Conservation (phyloP, 305 asterid species). For the Plantago coronopus region DNA sequence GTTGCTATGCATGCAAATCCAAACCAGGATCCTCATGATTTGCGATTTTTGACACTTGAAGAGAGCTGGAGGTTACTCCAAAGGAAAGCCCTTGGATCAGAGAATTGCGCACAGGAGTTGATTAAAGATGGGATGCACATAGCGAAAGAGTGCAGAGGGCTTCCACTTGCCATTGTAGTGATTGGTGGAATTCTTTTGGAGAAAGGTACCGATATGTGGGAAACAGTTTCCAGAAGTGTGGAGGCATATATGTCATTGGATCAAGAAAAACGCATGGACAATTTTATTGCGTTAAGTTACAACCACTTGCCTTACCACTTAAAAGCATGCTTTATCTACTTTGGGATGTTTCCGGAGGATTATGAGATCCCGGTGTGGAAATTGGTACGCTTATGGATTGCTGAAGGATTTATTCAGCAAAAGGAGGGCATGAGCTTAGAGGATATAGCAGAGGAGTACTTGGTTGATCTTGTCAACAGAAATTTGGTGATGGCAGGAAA, state of each 20-base stretch:
- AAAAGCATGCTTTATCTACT: slow-evolving; percentile 17
- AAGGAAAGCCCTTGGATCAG: slow-evolving; percentile 29
- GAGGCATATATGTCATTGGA: slow-evolving; percentile 11
- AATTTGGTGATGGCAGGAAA: slow-evolving; percentile 22
- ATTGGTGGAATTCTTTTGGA: slow-evolving; percentile 20
- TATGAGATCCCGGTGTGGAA: slow-evolving; percentile 22
- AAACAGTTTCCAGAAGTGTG: slow-evolving; percentile 6
- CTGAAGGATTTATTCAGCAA: slow-evolving; percentile 26
- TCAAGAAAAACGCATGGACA: slow-evolving; percentile 13
- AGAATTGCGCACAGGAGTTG: slow-evolving; percentile 21
- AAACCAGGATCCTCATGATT: slow-evolving; percentile 14
- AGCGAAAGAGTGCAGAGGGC: slow-evolving; percentile 24
- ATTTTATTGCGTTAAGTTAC: slow-evolving; percentile 13
- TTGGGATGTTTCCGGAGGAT: slow-evolving; percentile 14
- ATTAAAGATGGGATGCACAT: slow-evolving; percentile 18
- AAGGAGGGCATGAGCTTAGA: slow-evolving; percentile 17
- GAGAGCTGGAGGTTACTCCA: slow-evolving; percentile 29
- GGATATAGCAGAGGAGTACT: slow-evolving; percentile 24
- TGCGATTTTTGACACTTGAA: slow-evolving; percentile 21
- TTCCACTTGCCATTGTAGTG: slow-evolving; percentile 26
- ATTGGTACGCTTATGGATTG: slow-evolving; percentile 25
- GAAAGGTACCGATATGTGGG: slow-evolving; percentile 14
- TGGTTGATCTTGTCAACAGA: slow-evolving; percentile 24
- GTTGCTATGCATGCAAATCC: slow-evolving; percentile 29
- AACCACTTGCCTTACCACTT: slow-evolving; percentile 17